Conservation (phyloP, 179 eudicot genomes). For the Amaranthus tricolor region DNA sequence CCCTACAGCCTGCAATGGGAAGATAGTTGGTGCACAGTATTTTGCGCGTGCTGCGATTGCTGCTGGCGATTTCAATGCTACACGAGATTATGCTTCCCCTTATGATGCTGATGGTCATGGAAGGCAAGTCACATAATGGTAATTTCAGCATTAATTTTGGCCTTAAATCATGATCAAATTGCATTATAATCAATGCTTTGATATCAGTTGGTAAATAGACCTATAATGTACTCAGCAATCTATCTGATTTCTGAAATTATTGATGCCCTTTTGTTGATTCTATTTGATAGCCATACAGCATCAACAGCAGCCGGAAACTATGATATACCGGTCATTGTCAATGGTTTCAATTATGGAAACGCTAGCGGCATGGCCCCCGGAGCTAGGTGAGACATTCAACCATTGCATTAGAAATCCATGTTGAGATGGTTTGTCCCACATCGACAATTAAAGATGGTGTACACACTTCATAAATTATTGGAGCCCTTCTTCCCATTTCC, state of each 20-base stretch:
- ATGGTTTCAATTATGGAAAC: slow-evolving; percentile 45
- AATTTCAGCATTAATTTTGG: slow-evolving; percentile 13
- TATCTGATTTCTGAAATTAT: slow-evolving; percentile 11
- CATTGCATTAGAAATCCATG: not conserved
- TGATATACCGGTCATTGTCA: slow-evolving; percentile 39
- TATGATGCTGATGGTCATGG: slow-evolving; percentile 59
- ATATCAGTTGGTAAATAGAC: not conserved
- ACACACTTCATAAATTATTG: no score
- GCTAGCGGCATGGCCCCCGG: slow-evolving; percentile 61
- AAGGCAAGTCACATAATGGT: slow-evolving; percentile 39
- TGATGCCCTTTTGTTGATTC: slow-evolving; percentile 13
- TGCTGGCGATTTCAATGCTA: slow-evolving; percentile 52
- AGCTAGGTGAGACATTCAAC: slow-evolving; percentile 36
- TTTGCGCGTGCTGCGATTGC: slow-evolving; percentile 51
- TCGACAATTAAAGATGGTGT: no score
- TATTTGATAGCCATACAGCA: slow-evolving; percentile 45
- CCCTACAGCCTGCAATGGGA: slow-evolving; percentile 42
- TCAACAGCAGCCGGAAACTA: slow-evolving; percentile 48
- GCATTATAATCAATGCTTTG: not conserved
- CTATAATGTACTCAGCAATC: slow-evolving; percentile 9
- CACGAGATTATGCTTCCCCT: slow-evolving; percentile 50
- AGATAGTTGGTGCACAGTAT: slow-evolving; percentile 50
- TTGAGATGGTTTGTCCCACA: no score
- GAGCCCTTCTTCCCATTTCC: no score
- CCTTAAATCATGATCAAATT: slow-evolving; percentile 13